phyloP scores from a whole-genome alignment of 139 green algal genomes.

The Tetraselmis striata region DNA sequence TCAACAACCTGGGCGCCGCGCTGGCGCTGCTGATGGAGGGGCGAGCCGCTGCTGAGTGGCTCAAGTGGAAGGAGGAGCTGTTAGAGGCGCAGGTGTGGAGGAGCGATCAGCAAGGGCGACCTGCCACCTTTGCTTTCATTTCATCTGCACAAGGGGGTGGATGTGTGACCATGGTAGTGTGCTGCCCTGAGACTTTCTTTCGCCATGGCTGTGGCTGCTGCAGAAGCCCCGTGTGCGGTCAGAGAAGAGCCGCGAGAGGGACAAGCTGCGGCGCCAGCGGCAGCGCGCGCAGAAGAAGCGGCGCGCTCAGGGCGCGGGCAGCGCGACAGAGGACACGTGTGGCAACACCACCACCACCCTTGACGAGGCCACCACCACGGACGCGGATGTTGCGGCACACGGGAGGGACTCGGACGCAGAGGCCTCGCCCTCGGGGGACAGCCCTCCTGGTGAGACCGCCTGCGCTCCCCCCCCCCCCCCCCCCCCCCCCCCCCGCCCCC shows the following conservation, averaged over 20 bases:
- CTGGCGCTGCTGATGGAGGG: neutral
- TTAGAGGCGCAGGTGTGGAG: neutral
- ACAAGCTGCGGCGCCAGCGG: neutral
- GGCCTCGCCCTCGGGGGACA: neutral
- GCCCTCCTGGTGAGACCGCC: neutral
- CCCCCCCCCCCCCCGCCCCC: too few relatives aligned
- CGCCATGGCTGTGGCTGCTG: too few relatives aligned
- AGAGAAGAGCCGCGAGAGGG: neutral
- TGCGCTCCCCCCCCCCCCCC: too few relatives aligned
- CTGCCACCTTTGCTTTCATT: too few relatives aligned
- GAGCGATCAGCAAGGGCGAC: too few relatives aligned
- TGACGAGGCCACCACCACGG: neutral
- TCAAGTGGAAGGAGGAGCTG: neutral
- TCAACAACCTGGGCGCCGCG: neutral
- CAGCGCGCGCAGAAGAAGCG: neutral
- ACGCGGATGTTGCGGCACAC: neutral
- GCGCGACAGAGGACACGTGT: neutral
- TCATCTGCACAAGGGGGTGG: too few relatives aligned
- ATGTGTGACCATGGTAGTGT: too few relatives aligned
- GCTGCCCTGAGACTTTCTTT: too few relatives aligned
- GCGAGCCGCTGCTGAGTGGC: neutral
- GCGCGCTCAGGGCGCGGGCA: neutral
- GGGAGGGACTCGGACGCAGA: neutral
- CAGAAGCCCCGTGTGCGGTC: neutral
- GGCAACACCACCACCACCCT: neutral